Evolutionary conservation across 768 basidiomycete genomes (phyloP).

Genomic region (Boletus insuetus): DNA sequence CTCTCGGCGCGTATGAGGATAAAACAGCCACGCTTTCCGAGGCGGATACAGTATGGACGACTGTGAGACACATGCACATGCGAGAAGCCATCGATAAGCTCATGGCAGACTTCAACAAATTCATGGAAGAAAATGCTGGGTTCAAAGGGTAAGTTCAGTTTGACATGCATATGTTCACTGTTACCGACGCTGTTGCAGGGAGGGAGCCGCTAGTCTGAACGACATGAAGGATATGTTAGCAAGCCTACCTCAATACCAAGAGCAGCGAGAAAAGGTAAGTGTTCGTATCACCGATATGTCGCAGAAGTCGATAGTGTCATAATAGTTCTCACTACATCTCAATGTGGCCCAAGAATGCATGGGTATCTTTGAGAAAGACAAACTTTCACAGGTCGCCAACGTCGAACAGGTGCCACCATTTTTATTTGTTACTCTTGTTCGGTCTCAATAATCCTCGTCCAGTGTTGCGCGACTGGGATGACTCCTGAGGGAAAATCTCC

Average conservation of each 20-base stretch:
- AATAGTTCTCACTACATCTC: conserved; percentile 90
- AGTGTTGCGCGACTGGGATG: conserved; percentile 93
- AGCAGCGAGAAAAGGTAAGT: conserved; percentile 86
- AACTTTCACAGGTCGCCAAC: conserved; percentile 75
- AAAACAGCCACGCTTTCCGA: conserved; percentile 87
- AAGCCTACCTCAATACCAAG: conserved; percentile 89
- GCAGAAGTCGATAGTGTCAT: neutral
- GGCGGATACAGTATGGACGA: conserved; percentile 85
- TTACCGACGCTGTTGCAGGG: conserved; percentile 37
- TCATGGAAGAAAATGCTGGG: conserved; percentile 90
- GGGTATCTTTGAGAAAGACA: conserved; percentile 86
- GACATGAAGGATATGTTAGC: conserved; percentile 99
- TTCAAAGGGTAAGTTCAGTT: conserved; percentile 73
- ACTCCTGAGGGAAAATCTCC: conserved; percentile 94
- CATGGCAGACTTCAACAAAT: conserved; percentile 94
- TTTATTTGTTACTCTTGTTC: neutral
- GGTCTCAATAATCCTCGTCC: conserved; percentile 1
- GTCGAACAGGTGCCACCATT: conserved; percentile 75
- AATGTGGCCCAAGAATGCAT: conserved; percentile 99
- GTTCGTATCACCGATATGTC: neutral
- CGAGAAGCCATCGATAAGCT: conserved; percentile 96
- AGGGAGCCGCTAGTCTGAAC: conserved; percentile 83
- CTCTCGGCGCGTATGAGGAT: conserved; percentile 81
- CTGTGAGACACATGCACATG: conserved; percentile 97
- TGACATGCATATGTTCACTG: neutral